phyloP scores from a whole-genome alignment of 2,329 filamentous ascomycete genomes.

The Bipolaris sorokiniana region DNA sequence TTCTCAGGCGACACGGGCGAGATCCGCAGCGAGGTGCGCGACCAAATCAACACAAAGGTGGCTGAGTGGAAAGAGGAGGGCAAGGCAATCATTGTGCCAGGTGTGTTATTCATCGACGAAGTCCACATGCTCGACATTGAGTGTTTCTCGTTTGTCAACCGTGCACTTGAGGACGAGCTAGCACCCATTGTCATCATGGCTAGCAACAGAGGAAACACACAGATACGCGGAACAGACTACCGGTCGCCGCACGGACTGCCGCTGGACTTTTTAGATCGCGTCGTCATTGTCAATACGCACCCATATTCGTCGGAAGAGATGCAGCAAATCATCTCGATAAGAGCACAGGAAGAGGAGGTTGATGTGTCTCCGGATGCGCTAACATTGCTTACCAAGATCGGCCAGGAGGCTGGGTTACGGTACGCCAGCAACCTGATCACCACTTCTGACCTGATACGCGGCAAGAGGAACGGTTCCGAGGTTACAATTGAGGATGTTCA shows the following conservation, averaged over 20 bases:
- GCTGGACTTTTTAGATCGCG: constrained; percentile 92
- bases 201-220: constrained; percentile 89
- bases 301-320: constrained; percentile 84
- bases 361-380: constrained; percentile 89
- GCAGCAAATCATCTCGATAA: constrained; percentile 87
- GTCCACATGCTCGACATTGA: constrained; percentile 99
- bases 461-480: constrained; percentile 84
- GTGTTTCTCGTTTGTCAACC: constrained; percentile 98
- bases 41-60: constrained; percentile 99
- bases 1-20: constrained; percentile 98
- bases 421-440: constrained; percentile 99
- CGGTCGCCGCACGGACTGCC: constrained; percentile 91
- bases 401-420: constrained; percentile 85
- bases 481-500: constrained; percentile 88
- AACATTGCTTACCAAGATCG: constrained; percentile 93
- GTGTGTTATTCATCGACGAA: constrained; percentile 97
- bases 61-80: constrained; percentile 99
- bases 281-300: constrained; percentile 95
- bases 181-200: constrained; percentile 99
- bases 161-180: constrained; percentile 90
- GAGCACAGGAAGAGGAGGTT: constrained; percentile 94
- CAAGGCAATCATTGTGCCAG: constrained; percentile 96
- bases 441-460: constrained; percentile 83
- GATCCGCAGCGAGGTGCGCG: constrained; percentile 94
- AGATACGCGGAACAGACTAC: constrained; percentile 93